Conservation (phyloP, 2,329 filamentous ascomycete species). For the Apiospora sp. region DNA sequence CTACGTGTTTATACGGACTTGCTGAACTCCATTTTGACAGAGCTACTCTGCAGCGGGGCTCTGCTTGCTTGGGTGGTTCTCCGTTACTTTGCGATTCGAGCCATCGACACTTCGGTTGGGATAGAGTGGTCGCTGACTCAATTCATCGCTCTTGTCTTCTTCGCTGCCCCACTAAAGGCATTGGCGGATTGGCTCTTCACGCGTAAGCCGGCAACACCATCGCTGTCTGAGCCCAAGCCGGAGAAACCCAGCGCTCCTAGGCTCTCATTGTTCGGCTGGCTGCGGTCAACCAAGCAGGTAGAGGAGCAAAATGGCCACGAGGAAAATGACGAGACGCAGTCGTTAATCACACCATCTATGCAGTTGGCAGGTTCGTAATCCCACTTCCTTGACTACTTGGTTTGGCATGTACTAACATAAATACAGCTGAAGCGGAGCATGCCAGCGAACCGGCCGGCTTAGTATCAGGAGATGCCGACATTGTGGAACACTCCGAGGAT, state of each 20-base stretch:
- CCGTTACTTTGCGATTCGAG: slow-evolving; percentile 33
- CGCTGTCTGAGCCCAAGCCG: not conserved
- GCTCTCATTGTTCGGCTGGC: slow-evolving; percentile 23
- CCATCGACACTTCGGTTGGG: slow-evolving; percentile 29
- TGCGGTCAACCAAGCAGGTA: not conserved
- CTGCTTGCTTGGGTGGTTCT: slow-evolving; percentile 34
- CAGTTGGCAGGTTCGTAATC: not conserved
- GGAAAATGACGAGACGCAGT: not conserved
- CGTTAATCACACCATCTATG: slow-evolving; percentile 5
- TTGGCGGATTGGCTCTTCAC: slow-evolving; percentile 29
- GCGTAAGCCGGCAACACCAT: not conserved
- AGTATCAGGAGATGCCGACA: not conserved
- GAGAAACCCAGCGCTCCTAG: slow-evolving; percentile 1
- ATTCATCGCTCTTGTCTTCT: slow-evolving; percentile 33
- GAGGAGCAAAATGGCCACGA: not conserved
- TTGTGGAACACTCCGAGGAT: not conserved
- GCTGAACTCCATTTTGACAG: slow-evolving; percentile 34
- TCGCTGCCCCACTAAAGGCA: slow-evolving; percentile 31
- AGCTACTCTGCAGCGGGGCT: slow-evolving; percentile 32
- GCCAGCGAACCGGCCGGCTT: not conserved
- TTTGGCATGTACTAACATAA: not conserved
- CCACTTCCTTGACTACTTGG: not conserved
- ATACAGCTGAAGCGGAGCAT: not conserved
- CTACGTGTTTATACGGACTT: slow-evolving; percentile 37
- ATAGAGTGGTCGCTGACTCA: slow-evolving; percentile 34